Evolutionary conservation across 139 green algal species (phyloP).

Genomic region (Chlamydomonas sp.): DNA sequence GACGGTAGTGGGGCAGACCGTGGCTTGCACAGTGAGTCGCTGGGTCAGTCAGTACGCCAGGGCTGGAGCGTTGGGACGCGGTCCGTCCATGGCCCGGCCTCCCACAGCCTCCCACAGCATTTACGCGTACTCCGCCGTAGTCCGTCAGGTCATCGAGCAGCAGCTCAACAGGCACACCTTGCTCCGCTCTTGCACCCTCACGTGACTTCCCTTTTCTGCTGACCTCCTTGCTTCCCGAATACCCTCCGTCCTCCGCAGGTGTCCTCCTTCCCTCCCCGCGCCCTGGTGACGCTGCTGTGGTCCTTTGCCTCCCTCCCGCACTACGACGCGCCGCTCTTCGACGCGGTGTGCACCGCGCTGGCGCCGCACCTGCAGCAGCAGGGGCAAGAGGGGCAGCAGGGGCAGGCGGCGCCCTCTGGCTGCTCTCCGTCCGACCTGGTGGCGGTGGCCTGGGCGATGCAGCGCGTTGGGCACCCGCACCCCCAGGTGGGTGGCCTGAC

Average conservation of each 20-base stretch:
- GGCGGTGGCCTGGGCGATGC: conserved; percentile 1
- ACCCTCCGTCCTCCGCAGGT: not conserved
- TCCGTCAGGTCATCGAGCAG: no score
- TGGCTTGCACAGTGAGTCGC: no score
- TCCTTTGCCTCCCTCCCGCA: conserved; percentile 35
- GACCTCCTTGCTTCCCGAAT: no score
- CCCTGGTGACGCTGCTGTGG: conserved; percentile 27
- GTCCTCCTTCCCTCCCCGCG: not conserved
- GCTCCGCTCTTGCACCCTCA: not conserved
- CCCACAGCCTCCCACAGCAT: no score
- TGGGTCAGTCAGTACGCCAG: no score
- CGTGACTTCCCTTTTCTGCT: not conserved
- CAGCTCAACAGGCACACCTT: not conserved
- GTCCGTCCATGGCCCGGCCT: no score
- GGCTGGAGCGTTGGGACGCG: no score
- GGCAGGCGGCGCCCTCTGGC: no score
- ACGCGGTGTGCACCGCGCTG: conserved; percentile 1
- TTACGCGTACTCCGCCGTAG: no score
- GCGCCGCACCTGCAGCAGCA: not conserved
- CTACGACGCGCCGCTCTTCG: conserved; percentile 16
- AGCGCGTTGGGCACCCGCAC: conserved; percentile 1
- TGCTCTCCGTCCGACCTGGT: conserved; percentile 7
- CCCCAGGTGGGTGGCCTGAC: not conserved
- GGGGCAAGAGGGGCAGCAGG: no score
- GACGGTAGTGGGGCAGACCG: no score